Conservation (phyloP, 1,139 yeast species). For the Taphrina wiesneri region DNA sequence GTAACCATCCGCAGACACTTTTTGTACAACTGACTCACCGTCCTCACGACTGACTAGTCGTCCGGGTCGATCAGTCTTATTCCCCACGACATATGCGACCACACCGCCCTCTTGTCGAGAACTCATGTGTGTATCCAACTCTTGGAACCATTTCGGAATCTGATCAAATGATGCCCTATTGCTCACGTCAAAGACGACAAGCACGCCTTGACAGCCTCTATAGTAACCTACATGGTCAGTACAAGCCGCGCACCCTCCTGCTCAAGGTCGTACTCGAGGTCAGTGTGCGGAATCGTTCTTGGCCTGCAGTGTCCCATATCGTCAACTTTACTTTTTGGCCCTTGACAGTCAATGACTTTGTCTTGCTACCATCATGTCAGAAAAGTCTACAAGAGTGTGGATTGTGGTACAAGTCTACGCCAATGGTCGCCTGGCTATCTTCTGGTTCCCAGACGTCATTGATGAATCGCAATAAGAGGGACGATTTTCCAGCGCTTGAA, state of each 20-base stretch:
- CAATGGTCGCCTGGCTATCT: conserved; percentile 32
- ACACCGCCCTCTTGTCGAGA: conserved; percentile 5
- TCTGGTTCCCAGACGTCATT: conserved; percentile 22
- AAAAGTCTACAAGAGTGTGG: background rate
- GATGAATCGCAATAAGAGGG: conserved; percentile 29
- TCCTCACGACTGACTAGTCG: conserved; percentile 23
- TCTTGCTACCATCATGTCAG: conserved; percentile 9
- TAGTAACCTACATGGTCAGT: conserved; percentile 3
- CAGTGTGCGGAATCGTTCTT: conserved; percentile 30
- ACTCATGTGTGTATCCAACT: conserved; percentile 16
- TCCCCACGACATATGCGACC: conserved; percentile 25
- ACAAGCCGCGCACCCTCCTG: too few species aligned
- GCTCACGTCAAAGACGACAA: conserved; percentile 25
- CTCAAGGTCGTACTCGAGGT: conserved; percentile 10
- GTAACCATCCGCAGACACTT: conserved; percentile 21
- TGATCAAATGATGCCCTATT: conserved; percentile 30
- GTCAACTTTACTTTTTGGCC: conserved; percentile 26
- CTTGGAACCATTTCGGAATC: conserved; percentile 25
- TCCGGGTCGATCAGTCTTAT: conserved; percentile 31
- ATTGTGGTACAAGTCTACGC: conserved; percentile 20
- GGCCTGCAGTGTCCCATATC: conserved; percentile 31
- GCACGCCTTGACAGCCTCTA: conserved; percentile 31
- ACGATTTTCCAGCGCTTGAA: conserved; percentile 26
- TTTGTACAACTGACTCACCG: conserved; percentile 8
- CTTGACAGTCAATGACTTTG: conserved; percentile 15